These are phyloP conservation scores for Colletotrichum gloeosporioides DNA, from an alignment of 2,329 filamentous ascomycete species.

Conservation along the genomic window DNA sequence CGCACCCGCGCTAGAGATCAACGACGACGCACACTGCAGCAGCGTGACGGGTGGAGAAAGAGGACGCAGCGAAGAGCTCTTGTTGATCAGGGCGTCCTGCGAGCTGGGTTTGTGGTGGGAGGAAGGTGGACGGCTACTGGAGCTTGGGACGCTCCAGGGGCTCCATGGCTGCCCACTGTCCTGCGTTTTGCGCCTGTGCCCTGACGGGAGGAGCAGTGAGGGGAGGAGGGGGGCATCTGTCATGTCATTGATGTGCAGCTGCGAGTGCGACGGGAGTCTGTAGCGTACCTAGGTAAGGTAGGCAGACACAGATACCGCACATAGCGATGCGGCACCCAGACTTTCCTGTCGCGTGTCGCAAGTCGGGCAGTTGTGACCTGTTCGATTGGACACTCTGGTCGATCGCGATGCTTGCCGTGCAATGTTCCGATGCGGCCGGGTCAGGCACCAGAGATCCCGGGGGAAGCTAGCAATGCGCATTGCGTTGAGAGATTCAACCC, in stretches of 20 bases:
- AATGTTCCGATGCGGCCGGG: background rate
- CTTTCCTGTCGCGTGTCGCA: slow-evolving; percentile 2
- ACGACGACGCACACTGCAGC: background rate
- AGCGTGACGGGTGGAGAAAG: background rate
- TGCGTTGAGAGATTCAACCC: slow-evolving; percentile 11
- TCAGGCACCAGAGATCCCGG: slow-evolving; percentile 9
- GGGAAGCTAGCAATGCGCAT: slow-evolving; percentile 16
- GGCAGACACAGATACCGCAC: background rate
- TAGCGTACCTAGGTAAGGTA: background rate
- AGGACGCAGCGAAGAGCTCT: background rate
- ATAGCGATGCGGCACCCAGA: background rate
- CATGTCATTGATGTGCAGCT: slow-evolving; percentile 15
- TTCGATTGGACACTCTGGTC: background rate
- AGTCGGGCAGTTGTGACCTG: background rate
- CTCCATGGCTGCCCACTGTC: background rate
- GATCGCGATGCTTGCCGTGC: background rate
- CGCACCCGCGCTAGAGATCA: background rate
- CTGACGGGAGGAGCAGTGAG: background rate
- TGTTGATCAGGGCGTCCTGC: slow-evolving; percentile 3
- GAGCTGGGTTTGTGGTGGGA: background rate
- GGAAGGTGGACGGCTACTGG: background rate
- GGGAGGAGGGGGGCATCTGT: background rate
- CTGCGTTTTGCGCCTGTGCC: background rate
- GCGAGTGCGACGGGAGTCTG: slow-evolving; percentile 7
- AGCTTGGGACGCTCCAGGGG: slow-evolving; percentile 17